Percentiles rank a stretch among this genome's conserved stretches.
phyloP scores from a whole-genome alignment of 2,329 filamentous ascomycete species.

The Colletotrichum tanaceti region DNA sequence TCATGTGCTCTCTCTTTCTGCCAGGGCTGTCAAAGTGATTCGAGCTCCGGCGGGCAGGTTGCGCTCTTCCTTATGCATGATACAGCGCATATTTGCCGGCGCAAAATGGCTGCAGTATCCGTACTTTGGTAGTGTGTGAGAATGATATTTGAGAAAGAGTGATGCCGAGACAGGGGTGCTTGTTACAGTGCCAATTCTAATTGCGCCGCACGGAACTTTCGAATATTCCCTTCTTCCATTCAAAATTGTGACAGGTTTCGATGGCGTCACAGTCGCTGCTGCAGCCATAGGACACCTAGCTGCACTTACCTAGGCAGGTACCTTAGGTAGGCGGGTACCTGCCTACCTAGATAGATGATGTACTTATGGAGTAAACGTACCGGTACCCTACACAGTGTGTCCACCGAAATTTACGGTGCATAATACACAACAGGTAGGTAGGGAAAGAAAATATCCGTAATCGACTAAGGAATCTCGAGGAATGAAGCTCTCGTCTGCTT shows the following conservation, averaged over 20 bases:
- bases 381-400: too few relatives aligned
- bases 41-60: background rate
- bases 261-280: conserved; percentile 8
- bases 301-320: too few relatives aligned
- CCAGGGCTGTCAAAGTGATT: background rate
- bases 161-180: background rate
- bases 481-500: conserved; percentile 15
- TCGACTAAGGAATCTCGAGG: background rate
- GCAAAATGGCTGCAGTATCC: too few relatives aligned
- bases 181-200: conserved; percentile 2
- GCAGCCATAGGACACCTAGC: background rate
- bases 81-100: too few relatives aligned
- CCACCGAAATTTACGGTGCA: background rate
- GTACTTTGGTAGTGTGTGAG: background rate
- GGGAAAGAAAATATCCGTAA: background rate
- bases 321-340: too few relatives aligned
- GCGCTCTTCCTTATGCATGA: too few relatives aligned
- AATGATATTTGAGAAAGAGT: background rate
- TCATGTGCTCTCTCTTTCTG: background rate
- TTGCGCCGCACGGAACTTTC: background rate
- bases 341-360: too few relatives aligned
- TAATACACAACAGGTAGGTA: background rate
- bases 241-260: background rate
- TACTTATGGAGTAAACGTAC: too few relatives aligned
- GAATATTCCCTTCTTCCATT: conserved; percentile 18